Conservation (phyloP, 2,329 filamentous ascomycete genomes). For the Penicillium sp. region DNA sequence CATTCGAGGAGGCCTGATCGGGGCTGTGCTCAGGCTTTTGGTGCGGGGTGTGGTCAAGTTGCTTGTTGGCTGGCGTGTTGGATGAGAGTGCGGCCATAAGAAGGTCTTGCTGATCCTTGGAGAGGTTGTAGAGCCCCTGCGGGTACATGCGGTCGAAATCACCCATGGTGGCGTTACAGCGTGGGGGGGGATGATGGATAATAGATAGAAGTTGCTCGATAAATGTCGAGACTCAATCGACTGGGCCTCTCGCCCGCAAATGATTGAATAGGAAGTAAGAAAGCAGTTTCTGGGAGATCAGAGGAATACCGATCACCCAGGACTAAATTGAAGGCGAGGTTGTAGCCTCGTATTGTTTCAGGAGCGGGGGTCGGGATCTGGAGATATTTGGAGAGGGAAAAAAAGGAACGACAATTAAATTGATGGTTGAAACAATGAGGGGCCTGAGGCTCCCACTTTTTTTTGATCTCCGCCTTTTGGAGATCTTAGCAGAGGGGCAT, state of each 20-base stretch:
- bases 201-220: background rate
- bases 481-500: background rate
- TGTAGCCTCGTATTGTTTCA: background rate
- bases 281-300: conserved; percentile 3
- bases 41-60: conserved; percentile 22
- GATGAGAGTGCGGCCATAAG: conserved; percentile 75
- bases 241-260: conserved; percentile 38
- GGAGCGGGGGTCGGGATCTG: conserved; percentile 1
- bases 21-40: conserved; percentile 30
- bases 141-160: conserved; percentile 43
- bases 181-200: background rate
- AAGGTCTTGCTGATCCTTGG: conserved; percentile 73
- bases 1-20: conserved; percentile 47
- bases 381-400: conserved; percentile 7
- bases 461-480: conserved; percentile 1
- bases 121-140: conserved; percentile 64
- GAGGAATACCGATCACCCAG: background rate
- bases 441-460: conserved; percentile 6
- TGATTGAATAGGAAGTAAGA: conserved; percentile 15
- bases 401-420: conserved; percentile 9
- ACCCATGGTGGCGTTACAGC: conserved; percentile 29
- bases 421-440: background rate
- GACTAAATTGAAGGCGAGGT: background rate
- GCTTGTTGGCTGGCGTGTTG: conserved; percentile 53
- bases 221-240: background rate